A percentile compares a stretch with the other conserved stretches of the same genome.
These are phyloP conservation scores for Magnaporthiopsis poae DNA, from an alignment of 2,329 filamentous ascomycete genomes.

Conservation along the genomic window DNA sequence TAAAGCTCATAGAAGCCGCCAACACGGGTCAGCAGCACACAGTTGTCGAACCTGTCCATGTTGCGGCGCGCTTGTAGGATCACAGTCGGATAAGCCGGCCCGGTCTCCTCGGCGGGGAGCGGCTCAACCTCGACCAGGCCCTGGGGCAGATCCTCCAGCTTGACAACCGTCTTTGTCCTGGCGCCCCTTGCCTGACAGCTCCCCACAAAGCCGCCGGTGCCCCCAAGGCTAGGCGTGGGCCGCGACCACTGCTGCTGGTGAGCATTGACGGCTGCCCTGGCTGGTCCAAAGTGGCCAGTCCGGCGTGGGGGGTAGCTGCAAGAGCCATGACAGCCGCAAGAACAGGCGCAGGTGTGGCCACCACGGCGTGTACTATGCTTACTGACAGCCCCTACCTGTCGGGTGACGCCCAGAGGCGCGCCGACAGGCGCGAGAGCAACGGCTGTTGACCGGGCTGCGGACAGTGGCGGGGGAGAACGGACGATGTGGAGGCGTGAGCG, in stretches of 20 bases:
- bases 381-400: neutral
- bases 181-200: slow-evolving; percentile 1
- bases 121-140: slow-evolving; percentile 35
- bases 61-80: slow-evolving; percentile 78
- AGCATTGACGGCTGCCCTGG: neutral
- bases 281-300: neutral
- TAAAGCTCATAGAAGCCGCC: slow-evolving; percentile 97
- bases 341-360: too few species aligned
- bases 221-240: neutral
- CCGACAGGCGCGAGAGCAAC: neutral
- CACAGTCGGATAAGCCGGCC: slow-evolving; percentile 68
- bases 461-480: slow-evolving; percentile 5
- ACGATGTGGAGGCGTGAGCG: slow-evolving; percentile 14
- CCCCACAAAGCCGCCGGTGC: neutral
- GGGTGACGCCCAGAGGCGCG: neutral
- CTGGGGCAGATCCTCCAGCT: slow-evolving; percentile 48
- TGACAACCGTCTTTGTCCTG: slow-evolving; percentile 27
- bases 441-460: neutral
- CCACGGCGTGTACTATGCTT: neutral
- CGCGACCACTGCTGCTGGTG: neutral
- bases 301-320: neutral
- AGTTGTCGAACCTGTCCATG: slow-evolving; percentile 83
- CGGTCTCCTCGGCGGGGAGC: slow-evolving; percentile 28
- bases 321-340: neutral
- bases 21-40: slow-evolving; percentile 81